Percentiles rank a stretch among this genome's conserved stretches.
phyloP scores from a whole-genome alignment of 2,329 filamentous ascomycete genomes.

The Chrysosporium queenslandicum region DNA sequence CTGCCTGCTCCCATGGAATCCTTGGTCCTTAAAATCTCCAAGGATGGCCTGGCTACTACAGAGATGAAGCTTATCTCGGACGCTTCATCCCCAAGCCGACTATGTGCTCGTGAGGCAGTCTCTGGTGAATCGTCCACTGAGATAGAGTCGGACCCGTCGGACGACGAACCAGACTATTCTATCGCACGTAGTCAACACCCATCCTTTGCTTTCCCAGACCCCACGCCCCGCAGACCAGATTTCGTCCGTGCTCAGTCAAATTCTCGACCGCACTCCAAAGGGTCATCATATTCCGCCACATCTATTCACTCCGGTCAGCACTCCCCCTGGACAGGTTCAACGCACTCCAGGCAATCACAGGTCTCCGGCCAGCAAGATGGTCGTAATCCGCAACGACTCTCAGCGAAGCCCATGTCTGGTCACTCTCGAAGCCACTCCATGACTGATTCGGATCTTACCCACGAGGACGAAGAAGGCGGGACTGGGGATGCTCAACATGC shows the following conservation, averaged over 20 bases:
- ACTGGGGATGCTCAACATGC: constrained; percentile 39
- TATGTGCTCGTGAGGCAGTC: constrained; percentile 30
- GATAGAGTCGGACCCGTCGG: constrained; percentile 32
- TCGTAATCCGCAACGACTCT: not conserved
- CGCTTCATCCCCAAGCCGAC: constrained; percentile 18
- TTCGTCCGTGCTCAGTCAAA: constrained; percentile 28
- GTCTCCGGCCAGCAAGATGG: not conserved
- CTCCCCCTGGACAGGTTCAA: constrained; percentile 24
- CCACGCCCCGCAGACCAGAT: constrained; percentile 21
- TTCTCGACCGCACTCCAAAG: constrained; percentile 36
- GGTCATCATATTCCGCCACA: constrained; percentile 33
- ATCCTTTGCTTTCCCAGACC: constrained; percentile 33
- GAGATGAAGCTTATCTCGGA: constrained; percentile 33
- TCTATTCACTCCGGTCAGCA: constrained; percentile 34
- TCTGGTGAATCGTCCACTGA: constrained; percentile 37
- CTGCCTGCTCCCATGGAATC: constrained; percentile 33
- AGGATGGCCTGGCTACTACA: constrained; percentile 40
- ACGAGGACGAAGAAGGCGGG: constrained; percentile 21
- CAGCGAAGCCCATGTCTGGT: not conserved
- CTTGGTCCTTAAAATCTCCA: constrained; percentile 40
- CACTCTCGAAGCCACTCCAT: constrained; percentile 17
- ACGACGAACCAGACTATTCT: constrained; percentile 34
- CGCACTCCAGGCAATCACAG: constrained; percentile 6
- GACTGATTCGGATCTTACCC: constrained; percentile 19
- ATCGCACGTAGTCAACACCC: constrained; percentile 30